These are phyloP conservation scores for Sugiyamaella valdiviana DNA, from an alignment of 805 yeast genomes.

Conservation along the genomic window DNA sequence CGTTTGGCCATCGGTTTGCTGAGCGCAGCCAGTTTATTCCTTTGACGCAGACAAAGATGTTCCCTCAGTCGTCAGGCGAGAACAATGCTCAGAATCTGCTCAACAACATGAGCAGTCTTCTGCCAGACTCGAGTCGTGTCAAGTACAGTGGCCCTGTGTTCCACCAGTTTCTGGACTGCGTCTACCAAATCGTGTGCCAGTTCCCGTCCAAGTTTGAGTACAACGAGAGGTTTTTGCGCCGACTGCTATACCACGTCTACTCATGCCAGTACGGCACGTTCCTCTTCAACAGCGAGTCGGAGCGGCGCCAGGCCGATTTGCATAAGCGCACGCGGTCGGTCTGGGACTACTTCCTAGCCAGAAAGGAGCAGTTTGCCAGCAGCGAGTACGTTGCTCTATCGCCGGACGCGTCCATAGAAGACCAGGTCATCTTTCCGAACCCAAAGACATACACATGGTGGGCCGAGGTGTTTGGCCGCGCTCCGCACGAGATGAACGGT, in stretches of 20 bases:
- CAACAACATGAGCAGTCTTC: slow-evolving; percentile 45
- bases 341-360: slow-evolving; percentile 88
- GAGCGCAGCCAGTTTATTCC: slow-evolving; percentile 42
- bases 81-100: slow-evolving; percentile 40
- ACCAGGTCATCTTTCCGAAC: slow-evolving; percentile 51
- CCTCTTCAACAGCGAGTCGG: slow-evolving; percentile 66
- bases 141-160: slow-evolving; percentile 83
- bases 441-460: slow-evolving; percentile 72
- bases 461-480: slow-evolving; percentile 76
- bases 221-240: slow-evolving; percentile 78
- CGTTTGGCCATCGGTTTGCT: slow-evolving; percentile 87
- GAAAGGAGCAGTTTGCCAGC: slow-evolving; percentile 64
- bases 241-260: slow-evolving; percentile 80
- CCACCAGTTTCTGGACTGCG: slow-evolving; percentile 88
- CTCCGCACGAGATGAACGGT: slow-evolving; percentile 58
- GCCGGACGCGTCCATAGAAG: slow-evolving; percentile 25
- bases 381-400: slow-evolving; percentile 34
- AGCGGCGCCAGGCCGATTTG: slow-evolving; percentile 42
- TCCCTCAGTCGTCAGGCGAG: slow-evolving; percentile 13
- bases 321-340: slow-evolving; percentile 59
- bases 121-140: slow-evolving; percentile 43
- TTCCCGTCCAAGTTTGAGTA: slow-evolving; percentile 73
- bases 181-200: slow-evolving; percentile 70
- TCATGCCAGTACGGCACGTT: slow-evolving; percentile 96
- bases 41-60: background rate